Evolutionary conservation across 345 rosid species (phyloP).

Genomic region (Hibiscus mutabilis): DNA sequence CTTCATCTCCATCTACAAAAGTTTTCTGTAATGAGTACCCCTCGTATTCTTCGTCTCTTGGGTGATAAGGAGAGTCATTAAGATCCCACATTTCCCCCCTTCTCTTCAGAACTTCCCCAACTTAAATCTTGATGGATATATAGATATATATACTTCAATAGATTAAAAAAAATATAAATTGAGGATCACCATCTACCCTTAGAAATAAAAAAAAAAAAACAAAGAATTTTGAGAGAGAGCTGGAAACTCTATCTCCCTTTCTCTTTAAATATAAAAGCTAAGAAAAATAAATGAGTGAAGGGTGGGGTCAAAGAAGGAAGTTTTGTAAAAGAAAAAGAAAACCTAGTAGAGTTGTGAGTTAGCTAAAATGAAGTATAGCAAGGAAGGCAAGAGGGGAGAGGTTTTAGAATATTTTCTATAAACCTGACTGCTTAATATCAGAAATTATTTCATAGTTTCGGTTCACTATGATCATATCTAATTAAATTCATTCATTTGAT

Average conservation of each 20-base stretch:
- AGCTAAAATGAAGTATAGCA: constrained; percentile 12
- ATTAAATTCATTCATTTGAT: no score
- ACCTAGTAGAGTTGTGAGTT: constrained; percentile 20
- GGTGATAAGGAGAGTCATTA: constrained; percentile 56
- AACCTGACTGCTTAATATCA: constrained; percentile 33
- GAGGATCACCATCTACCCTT: constrained; percentile 5
- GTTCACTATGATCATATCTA: no score
- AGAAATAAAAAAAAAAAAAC: background rate
- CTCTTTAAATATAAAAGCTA: background rate
- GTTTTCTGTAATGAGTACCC: constrained; percentile 41
- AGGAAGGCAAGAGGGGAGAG: constrained; percentile 2
- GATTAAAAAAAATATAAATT: background rate
- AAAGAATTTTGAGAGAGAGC: constrained; percentile 8
- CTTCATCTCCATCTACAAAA: constrained; percentile 31
- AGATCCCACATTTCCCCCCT: constrained; percentile 68
- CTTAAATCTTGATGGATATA: background rate
- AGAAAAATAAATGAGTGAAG: constrained; percentile 1
- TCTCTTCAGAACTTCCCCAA: background rate
- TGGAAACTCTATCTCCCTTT: no score
- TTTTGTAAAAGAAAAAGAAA: constrained; percentile 13
- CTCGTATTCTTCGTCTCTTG: constrained; percentile 40
- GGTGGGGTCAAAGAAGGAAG: constrained; percentile 6
- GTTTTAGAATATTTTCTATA: constrained; percentile 2
- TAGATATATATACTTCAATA: no score
- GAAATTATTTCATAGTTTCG: no score